Evolutionary conservation across 2,329 filamentous ascomycete species (phyloP).

Genomic region (Didymella segeticola): DNA sequence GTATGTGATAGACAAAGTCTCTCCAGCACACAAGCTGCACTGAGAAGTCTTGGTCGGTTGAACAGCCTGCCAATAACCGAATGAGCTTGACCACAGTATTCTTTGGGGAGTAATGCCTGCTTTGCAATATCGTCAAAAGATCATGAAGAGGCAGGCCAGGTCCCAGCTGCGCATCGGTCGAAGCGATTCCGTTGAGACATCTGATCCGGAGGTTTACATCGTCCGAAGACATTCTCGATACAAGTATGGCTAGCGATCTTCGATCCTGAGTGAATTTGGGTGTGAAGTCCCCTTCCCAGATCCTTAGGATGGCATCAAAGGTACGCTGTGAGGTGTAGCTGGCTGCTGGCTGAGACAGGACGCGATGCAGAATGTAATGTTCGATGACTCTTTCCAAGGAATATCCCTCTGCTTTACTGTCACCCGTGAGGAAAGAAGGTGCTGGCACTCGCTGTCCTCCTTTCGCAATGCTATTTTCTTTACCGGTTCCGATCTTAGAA

Average conservation of each 20-base stretch:
- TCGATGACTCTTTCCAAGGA: conserved; percentile 25
- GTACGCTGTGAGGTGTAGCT: conserved; percentile 15
- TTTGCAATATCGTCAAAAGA: conserved; percentile 18
- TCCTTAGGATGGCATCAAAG: conserved; percentile 23
- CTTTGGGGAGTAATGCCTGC: conserved; percentile 6
- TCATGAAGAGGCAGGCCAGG: conserved; percentile 19
- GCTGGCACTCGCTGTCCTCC: background rate
- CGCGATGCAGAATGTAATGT: conserved; percentile 24
- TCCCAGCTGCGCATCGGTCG: conserved; percentile 7
- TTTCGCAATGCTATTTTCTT: no score
- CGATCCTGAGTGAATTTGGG: conserved; percentile 11
- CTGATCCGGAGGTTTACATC: conserved; percentile 19
- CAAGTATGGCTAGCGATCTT: conserved; percentile 26
- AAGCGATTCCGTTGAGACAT: conserved; percentile 30
- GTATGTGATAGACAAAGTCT: conserved; percentile 25
- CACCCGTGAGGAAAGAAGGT: background rate
- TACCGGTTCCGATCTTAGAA: no score
- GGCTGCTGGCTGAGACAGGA: conserved; percentile 21
- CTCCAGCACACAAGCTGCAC: conserved; percentile 28
- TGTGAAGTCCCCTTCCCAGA: conserved; percentile 27
- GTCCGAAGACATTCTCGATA: conserved; percentile 11
- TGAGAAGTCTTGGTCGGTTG: background rate
- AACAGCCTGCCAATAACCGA: conserved; percentile 20
- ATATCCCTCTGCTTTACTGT: background rate
- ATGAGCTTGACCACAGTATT: conserved; percentile 26